Percentiles rank a stretch among this genome's conserved stretches.
Conservation (phyloP, 352 stramenopile genomes). For the Pythium scleroteichum region DNA sequence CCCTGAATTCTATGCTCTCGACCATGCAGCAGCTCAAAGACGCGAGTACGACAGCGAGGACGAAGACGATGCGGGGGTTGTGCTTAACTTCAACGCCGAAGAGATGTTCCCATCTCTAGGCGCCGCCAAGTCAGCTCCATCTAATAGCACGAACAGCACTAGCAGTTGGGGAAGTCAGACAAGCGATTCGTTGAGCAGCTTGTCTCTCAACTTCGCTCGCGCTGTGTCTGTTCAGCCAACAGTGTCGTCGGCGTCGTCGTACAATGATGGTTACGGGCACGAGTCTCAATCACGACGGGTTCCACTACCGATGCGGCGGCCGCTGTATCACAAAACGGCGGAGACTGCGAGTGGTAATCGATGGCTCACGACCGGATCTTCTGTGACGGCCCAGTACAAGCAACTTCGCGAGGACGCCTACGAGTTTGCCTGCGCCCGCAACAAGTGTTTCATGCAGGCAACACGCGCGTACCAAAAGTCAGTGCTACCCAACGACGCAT, state of each 20-base stretch:
- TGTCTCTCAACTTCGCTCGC: slow-evolving; percentile 79
- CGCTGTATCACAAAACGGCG: slow-evolving; percentile 62
- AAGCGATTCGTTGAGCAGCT: slow-evolving; percentile 30
- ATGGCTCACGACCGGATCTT: slow-evolving; percentile 67
- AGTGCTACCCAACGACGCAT: background rate
- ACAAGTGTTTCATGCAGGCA: slow-evolving; percentile 87
- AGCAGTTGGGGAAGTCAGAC: slow-evolving; percentile 26
- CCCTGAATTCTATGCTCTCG: slow-evolving; percentile 68
- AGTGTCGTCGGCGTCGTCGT: slow-evolving; percentile 13
- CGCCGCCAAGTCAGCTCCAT: background rate
- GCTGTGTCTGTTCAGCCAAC: slow-evolving; percentile 63
- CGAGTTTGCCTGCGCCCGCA: slow-evolving; percentile 75
- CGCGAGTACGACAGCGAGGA: slow-evolving; percentile 82
- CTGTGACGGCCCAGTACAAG: slow-evolving; percentile 70
- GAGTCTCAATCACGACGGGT: slow-evolving; percentile 11
- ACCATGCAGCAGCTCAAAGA: slow-evolving; percentile 34
- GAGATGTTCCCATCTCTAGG: slow-evolving; percentile 79
- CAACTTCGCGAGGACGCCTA: slow-evolving; percentile 78
- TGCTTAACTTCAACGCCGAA: slow-evolving; percentile 66
- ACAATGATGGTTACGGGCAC: slow-evolving; percentile 2
- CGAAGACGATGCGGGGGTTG: slow-evolving; percentile 42
- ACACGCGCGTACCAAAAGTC: slow-evolving; percentile 84
- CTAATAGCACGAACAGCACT: slow-evolving; percentile 12
- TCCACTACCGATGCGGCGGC: slow-evolving; percentile 26
- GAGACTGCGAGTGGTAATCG: slow-evolving; percentile 39